Base-by-base conservation (phyloP, 352 stramenopile genomes). In the Phytophthora litchii region DNA sequence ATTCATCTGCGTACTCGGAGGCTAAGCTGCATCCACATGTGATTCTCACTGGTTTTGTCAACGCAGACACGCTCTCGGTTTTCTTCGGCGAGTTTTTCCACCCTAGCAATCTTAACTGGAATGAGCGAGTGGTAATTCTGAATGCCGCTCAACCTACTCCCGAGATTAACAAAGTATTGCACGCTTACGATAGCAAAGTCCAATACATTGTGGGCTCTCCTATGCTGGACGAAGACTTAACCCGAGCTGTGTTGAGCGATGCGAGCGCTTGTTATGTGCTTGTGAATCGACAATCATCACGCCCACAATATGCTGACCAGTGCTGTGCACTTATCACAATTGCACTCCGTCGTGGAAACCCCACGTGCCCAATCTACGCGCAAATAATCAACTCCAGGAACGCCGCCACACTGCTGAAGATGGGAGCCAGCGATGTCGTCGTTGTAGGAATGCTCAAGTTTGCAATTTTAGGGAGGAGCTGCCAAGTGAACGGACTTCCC, bases 71-170 rank as follows among this genome's bases (percentile, higher is more conserved):
- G 41, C 71, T 94, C 8, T 64, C 74, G 1, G 53, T 85, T 9
- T 96, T 96, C 53, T 80, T 94, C n/a, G 51, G 55, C 0, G 82
- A 96, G 56, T 94, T 95, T 54, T 96, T 96, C 51, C 87, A 96
- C 50, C 57, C 84, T 0, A 87, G 80, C 49, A 93, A 96, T 40
- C 54, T 92, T 19, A 91, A 92, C 42, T 92, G 83, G 78, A 92
- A 91, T 51, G 84, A 91, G 37, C 77, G 86, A 11, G 73, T 91
- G 4, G 81, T 96, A 12, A 90, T 96, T 14, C 14, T 96, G 7
- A 86, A 91, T 38, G 67, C 83, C 3, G 57, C 70, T 2, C 81
- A 79, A 14, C 87, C 87, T 4, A 76, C 72, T 0, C 45, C 76
- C 11, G 79, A 92, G 16, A 78, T 94, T 21, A 89, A 87, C 53